phyloP scores from a whole-genome alignment of 2,329 filamentous ascomycete species.

The Orbilia quercus region DNA sequence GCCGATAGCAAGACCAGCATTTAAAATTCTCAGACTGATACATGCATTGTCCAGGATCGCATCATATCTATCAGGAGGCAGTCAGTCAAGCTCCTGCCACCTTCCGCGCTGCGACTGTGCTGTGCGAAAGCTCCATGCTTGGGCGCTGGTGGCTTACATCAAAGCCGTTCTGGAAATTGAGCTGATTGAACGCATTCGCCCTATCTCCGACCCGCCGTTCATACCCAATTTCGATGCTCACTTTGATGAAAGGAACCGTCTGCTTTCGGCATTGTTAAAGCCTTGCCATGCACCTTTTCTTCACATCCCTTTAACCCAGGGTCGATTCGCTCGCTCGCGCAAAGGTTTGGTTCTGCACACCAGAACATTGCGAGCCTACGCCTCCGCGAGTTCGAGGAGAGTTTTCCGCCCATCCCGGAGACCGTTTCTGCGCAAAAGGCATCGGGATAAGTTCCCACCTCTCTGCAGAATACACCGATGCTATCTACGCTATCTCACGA shows the following conservation, averaged over 20 bases:
- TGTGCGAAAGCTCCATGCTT: conserved; percentile 26
- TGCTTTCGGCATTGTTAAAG: conserved; percentile 49
- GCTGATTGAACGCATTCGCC: conserved; percentile 27
- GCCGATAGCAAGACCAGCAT: too few species aligned
- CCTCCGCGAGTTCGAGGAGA: conserved; percentile 37
- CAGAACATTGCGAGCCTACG: conserved; percentile 16
- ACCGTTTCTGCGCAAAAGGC: conserved; percentile 9
- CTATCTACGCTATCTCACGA: conserved; percentile 6
- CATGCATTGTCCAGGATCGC: conserved; percentile 24
- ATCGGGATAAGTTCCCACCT: conserved; percentile 37
- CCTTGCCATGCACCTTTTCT: conserved; percentile 29
- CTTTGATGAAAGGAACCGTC: conserved; percentile 39
- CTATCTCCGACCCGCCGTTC: conserved; percentile 33
- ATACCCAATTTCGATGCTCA: conserved; percentile 30
- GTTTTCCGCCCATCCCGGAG: conserved; percentile 17
- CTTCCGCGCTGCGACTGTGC: background rate
- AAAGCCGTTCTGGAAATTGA: conserved; percentile 43
- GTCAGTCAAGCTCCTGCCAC: conserved; percentile 24
- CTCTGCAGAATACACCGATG: conserved; percentile 17
- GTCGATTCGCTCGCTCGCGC: conserved; percentile 10
- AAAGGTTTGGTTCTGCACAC: conserved; percentile 50
- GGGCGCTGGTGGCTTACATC: conserved; percentile 50
- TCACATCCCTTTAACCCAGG: conserved; percentile 36
- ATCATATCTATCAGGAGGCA: conserved; percentile 11
- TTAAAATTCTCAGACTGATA: conserved; percentile 6